phyloP scores from a whole-genome alignment of 805 yeast genomes.

The Wickerhamomyces kurtzmanii region DNA sequence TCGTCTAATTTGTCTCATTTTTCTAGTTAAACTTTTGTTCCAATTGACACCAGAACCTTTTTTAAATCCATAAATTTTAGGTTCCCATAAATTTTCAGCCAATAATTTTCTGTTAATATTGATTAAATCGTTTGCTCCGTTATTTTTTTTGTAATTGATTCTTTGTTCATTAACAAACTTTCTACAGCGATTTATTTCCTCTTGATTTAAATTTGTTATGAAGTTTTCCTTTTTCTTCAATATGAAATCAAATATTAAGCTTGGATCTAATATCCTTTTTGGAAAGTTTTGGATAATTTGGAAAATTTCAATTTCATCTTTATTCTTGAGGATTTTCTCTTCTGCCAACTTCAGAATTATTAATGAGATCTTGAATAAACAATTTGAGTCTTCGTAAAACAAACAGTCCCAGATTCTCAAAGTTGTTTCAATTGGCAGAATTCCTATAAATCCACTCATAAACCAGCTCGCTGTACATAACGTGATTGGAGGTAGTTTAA shows the following conservation, averaged over 20 bases:
- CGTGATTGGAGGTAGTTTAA: slow-evolving; percentile 81
- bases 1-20: slow-evolving; percentile 34
- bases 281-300: slow-evolving; percentile 84
- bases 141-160: slow-evolving; percentile 20
- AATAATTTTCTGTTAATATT: slow-evolving; percentile 13
- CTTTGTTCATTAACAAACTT: slow-evolving; percentile 66
- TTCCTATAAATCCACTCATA: slow-evolving; percentile 92
- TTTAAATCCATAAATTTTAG: slow-evolving; percentile 32
- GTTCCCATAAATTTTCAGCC: slow-evolving; percentile 22
- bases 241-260: slow-evolving; percentile 59
- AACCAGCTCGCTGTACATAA: slow-evolving; percentile 96
- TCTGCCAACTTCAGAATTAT: slow-evolving; percentile 73
- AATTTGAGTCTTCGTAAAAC: slow-evolving; percentile 85
- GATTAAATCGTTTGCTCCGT: slow-evolving; percentile 10
- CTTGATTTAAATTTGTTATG: slow-evolving; percentile 72
- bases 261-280: slow-evolving; percentile 58
- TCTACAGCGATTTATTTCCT: slow-evolving; percentile 70
- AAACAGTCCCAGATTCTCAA: slow-evolving; percentile 91
- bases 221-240: slow-evolving; percentile 65
- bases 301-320: slow-evolving; percentile 57
- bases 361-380: slow-evolving; percentile 73
- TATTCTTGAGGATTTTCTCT: slow-evolving; percentile 39
- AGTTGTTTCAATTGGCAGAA: slow-evolving; percentile 80
- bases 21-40: slow-evolving; percentile 50
- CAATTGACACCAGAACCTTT: slow-evolving; percentile 45